phyloP scores from a whole-genome alignment of 768 basidiomycete genomes.

The Cystobasidium onofrii region DNA sequence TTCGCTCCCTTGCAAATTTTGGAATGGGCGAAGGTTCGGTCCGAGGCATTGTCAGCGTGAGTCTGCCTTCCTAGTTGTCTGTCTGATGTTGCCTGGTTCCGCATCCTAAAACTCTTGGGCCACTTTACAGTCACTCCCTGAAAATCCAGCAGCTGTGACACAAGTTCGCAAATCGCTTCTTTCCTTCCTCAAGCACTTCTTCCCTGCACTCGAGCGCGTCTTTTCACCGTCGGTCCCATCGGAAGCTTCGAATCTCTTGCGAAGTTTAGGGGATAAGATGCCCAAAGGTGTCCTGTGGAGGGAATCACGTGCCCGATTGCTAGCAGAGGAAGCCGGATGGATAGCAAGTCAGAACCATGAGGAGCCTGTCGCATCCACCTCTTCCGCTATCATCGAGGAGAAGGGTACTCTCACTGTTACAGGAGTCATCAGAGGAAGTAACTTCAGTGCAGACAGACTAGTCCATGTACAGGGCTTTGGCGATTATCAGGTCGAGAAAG shows the following conservation, averaged over 20 bases:
- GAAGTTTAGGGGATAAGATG: constrained; percentile 73
- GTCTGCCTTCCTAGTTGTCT: background rate
- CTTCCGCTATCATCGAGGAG: constrained; percentile 45
- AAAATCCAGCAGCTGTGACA: constrained; percentile 39
- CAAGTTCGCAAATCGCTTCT: constrained; percentile 76
- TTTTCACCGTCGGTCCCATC: constrained; percentile 58
- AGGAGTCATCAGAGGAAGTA: constrained; percentile 71
- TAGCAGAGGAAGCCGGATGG: constrained; percentile 27
- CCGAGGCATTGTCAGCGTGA: constrained; percentile 37
- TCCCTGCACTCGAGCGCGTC: constrained; percentile 67
- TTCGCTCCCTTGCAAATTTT: constrained; percentile 80
- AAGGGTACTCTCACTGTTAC: constrained; percentile 63
- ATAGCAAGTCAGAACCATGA: constrained; percentile 32
- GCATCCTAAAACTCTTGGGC: too few species aligned
- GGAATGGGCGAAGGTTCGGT: constrained; percentile 77
- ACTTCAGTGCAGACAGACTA: constrained; percentile 70
- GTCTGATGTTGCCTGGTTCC: fast-evolving
- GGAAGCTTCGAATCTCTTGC: constrained; percentile 64
- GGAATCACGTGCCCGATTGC: constrained; percentile 52
- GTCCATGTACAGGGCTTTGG: constrained; percentile 80
- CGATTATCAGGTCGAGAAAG: constrained; percentile 77
- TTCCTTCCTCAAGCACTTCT: constrained; percentile 92
- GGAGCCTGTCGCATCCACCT: constrained; percentile 2
- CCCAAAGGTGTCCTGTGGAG: constrained; percentile 74
- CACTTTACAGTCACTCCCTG: constrained; percentile 40